Percentiles rank a stretch among this genome's conserved stretches.
These are phyloP conservation scores for Myriosclerotinia curreyana DNA, from an alignment of 2,329 filamentous ascomycete genomes.

Conservation along the genomic window DNA sequence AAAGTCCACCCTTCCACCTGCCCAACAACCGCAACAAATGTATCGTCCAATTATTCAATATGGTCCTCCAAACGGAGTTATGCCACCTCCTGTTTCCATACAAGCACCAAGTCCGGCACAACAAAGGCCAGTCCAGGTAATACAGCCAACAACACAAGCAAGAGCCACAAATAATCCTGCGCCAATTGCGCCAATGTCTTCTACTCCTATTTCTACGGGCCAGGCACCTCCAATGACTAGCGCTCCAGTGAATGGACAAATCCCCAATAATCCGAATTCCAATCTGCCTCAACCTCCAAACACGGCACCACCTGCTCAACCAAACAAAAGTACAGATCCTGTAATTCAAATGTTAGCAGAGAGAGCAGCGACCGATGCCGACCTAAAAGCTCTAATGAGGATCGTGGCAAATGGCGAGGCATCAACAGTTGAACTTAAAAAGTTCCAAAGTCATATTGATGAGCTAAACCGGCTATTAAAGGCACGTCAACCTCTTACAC, in stretches of 20 bases:
- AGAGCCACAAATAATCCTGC: constrained; percentile 25
- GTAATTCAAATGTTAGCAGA: constrained; percentile 79
- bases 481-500: constrained; percentile 54
- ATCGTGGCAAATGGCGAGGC: constrained; percentile 75
- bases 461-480: constrained; percentile 66
- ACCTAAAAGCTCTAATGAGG: constrained; percentile 77
- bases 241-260: constrained; percentile 1
- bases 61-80: constrained; percentile 59
- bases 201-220: not conserved
- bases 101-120: constrained; percentile 39
- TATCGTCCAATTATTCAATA: constrained; percentile 62
- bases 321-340: constrained; percentile 56
- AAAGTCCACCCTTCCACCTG: constrained; percentile 37
- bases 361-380: constrained; percentile 67
- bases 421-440: constrained; percentile 65
- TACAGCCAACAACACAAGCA: constrained; percentile 22
- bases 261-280: constrained; percentile 5
- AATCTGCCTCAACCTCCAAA: constrained; percentile 18
- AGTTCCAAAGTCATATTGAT: constrained; percentile 79
- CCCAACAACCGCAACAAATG: constrained; percentile 35
- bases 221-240: constrained; percentile 1
- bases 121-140: constrained; percentile 36
- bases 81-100: constrained; percentile 54
- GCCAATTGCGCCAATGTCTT: not conserved
- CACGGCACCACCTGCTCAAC: constrained; percentile 23